Evolutionary conservation across 192 early-diverging fungal genomes (phyloP), one percentile per base, ranked within the genome.

Genomic region (Thoreauomyces humboldtii): DNA sequence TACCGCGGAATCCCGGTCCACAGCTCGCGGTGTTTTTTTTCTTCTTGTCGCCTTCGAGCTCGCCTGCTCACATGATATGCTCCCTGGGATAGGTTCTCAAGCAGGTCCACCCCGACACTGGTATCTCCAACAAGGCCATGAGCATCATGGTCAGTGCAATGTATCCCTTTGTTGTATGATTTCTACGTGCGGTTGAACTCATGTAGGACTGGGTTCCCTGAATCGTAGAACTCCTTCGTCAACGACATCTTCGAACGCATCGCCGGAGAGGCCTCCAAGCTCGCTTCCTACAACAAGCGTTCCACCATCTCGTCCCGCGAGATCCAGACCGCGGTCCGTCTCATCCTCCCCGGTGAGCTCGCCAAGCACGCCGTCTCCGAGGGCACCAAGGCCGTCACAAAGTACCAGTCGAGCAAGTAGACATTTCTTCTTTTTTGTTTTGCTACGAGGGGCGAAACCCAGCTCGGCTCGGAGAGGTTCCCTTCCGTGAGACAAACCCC

Each of bases 121-220:
- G 95, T 82, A 93, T 97, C 83, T 95, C 92, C 65, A 94, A 93
- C 89, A 94, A 94, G 86, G 92, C 95, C 80, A 97, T 97, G 95
- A 91, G 88, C 37, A 94, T 93, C 80, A 83, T 92, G 75, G n/a
- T n/a, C n/a, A n/a, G n/a, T n/a, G n/a, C n/a, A n/a, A n/a, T n/a
- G n/a, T n/a, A n/a, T n/a, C n/a, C n/a, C n/a, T n/a, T n/a, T n/a
- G n/a, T n/a, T n/a, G n/a, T n/a, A n/a, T n/a, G n/a, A n/a, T n/a
- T n/a, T n/a, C n/a, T n/a, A n/a, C n/a, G n/a, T n/a, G n/a, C n/a
- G n/a, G n/a, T n/a, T n/a, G n/a, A n/a, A n/a, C n/a, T n/a, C n/a
- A n/a, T n/a, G n/a, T n/a, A n/a, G n/a, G n/a, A n/a, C n/a, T n/a
- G n/a, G n/a, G n/a, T n/a, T n/a, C n/a, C n/a, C n/a, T n/a, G n/a